Conservation (phyloP, 1,139 yeast genomes). For the Ogataea hybrid region DNA sequence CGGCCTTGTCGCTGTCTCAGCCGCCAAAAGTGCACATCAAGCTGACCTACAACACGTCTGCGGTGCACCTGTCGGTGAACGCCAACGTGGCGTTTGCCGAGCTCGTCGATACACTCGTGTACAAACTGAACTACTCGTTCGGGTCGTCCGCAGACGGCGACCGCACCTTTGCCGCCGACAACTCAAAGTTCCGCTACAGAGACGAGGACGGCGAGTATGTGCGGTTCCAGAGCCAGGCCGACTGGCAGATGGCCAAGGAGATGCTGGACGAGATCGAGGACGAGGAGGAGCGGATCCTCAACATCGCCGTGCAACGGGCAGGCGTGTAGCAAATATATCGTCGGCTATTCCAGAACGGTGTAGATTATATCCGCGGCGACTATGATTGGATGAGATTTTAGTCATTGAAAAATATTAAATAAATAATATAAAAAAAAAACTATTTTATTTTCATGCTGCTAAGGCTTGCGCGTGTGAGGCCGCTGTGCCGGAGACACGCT, state of each 20-base stretch:
- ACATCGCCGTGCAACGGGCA: conserved; percentile 12
- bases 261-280: conserved; percentile 46
- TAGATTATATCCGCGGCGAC: conserved; percentile 5
- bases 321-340: neutral
- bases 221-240: conserved; percentile 81
- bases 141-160: conserved; percentile 34
- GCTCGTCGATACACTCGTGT: conserved; percentile 41
- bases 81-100: conserved; percentile 45
- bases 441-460: neutral
- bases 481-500: neutral
- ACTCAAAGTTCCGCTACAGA: conserved; percentile 66
- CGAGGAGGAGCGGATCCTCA: conserved; percentile 34
- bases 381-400: conserved; percentile 6
- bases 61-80: conserved; percentile 46
- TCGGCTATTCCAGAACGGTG: neutral
- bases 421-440: neutral
- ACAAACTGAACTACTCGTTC: conserved; percentile 42
- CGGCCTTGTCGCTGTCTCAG: conserved; percentile 24
- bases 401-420: neutral
- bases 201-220: conserved; percentile 98
- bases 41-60: conserved; percentile 49
- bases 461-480: conserved; percentile 1
- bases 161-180: conserved; percentile 20
- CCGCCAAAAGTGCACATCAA: conserved; percentile 40
- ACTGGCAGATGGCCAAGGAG: conserved; percentile 58